Evolutionary conservation across 2,329 filamentous ascomycete genomes (phyloP).

Genomic region (Trichoderma afroharzianum): DNA sequence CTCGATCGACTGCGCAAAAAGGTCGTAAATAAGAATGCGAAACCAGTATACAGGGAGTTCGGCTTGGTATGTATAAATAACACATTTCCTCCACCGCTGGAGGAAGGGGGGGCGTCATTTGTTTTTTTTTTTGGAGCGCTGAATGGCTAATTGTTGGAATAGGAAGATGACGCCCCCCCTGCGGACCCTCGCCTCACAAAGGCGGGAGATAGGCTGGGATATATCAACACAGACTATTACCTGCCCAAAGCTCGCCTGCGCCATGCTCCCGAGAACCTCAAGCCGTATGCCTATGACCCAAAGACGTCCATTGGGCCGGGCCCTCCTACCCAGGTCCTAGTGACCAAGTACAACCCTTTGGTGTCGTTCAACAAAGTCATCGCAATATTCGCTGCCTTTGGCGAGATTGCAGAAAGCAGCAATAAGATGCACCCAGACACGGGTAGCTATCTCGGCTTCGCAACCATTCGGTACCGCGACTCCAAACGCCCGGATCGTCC

Average conservation of each 20-base stretch:
- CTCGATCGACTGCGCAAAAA: constrained; percentile 49
- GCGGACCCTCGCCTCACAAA: constrained; percentile 77
- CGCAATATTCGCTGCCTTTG: constrained; percentile 73
- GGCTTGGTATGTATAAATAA: constrained; percentile 60
- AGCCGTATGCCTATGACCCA: constrained; percentile 76
- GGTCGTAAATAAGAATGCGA: constrained; percentile 53
- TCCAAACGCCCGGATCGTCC: constrained; percentile 43
- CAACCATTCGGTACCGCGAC: constrained; percentile 85
- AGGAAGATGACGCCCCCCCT: constrained; percentile 76
- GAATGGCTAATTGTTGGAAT: constrained; percentile 58
- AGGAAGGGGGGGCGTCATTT: constrained; percentile 58
- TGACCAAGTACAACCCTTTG: constrained; percentile 93
- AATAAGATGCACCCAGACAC: constrained; percentile 95
- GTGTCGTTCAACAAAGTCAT: constrained; percentile 74
- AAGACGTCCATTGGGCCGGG: constrained; percentile 83
- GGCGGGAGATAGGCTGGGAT: constrained; percentile 57
- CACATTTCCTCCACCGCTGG: constrained; percentile 34
- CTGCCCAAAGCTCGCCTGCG: constrained; percentile 68
- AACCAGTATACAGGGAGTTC: constrained; percentile 61
- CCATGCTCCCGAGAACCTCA: constrained; percentile 73
- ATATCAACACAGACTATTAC: constrained; percentile 68
- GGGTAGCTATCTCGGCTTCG: constrained; percentile 90
- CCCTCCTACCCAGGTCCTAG: constrained; percentile 84
- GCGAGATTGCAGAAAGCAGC: constrained; percentile 83
- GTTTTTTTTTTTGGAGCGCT: constrained; percentile 43